These are phyloP conservation scores for Ilex aquifolium DNA, from an alignment of 257 asterid genomes.

Conservation along the genomic window DNA sequence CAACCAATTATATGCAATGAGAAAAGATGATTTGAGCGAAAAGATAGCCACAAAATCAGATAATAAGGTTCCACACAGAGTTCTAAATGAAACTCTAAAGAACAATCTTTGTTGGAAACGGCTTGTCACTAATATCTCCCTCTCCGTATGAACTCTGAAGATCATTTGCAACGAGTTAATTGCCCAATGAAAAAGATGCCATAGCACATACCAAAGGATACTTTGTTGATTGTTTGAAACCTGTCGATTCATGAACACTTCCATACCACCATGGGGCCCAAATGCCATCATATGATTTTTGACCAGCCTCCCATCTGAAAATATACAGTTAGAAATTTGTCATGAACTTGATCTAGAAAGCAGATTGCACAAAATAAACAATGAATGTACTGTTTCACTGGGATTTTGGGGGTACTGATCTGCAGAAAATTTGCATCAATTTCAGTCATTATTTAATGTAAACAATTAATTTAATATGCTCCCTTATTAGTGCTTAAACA, in stretches of 20 bases:
- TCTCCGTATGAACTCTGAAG: neutral
- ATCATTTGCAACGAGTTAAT: neutral
- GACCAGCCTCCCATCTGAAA: conserved; percentile 83
- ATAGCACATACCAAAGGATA: conserved; percentile 48
- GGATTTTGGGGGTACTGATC: too few relatives aligned
- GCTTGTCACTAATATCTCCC: neutral
- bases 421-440: too few relatives aligned
- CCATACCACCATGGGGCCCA: conserved; percentile 86
- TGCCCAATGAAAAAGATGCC: neutral
- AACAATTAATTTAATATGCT: neutral
- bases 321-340: conserved; percentile 1
- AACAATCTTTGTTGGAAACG: too few relatives aligned
- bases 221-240: conserved; percentile 45
- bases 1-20: too few relatives aligned
- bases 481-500: too few relatives aligned
- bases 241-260: conserved; percentile 53
- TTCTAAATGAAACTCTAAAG: neutral
- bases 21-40: neutral
- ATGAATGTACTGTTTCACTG: too few relatives aligned
- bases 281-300: conserved; percentile 67
- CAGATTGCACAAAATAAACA: too few relatives aligned
- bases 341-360: too few relatives aligned
- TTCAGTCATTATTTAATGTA: neutral
- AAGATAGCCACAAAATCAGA: neutral
- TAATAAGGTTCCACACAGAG: neutral